Evolutionary conservation across 768 basidiomycete species (phyloP).

Genomic region (Russula sp.): DNA sequence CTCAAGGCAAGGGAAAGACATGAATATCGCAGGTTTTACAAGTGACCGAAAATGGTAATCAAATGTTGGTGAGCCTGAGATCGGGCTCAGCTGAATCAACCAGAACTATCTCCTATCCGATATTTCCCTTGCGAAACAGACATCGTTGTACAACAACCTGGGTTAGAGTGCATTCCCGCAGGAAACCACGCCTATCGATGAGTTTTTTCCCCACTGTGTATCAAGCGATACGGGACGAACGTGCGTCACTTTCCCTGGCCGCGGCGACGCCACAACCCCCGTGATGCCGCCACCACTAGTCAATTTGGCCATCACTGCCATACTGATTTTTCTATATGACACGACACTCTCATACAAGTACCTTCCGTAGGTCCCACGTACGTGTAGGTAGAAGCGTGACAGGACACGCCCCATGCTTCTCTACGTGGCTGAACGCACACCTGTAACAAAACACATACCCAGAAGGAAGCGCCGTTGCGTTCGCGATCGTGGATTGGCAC

Average conservation of each 20-base stretch:
- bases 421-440: conserved; percentile 80
- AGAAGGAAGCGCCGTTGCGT: conserved; percentile 85
- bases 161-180: conserved; percentile 4
- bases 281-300: conserved; percentile 5
- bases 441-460: conserved; percentile 95
- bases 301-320: neutral
- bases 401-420: conserved; percentile 74
- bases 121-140: neutral
- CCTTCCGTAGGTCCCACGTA: conserved; percentile 82
- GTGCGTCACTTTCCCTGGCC: conserved; percentile 35
- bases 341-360: conserved; percentile 48
- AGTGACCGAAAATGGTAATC: conserved; percentile 6
- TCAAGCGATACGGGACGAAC: conserved; percentile 35
- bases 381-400: conserved; percentile 73
- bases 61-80: neutral
- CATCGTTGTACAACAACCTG: neutral
- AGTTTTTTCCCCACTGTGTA: neutral
- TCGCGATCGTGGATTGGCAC: conserved; percentile 65
- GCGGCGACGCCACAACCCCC: conserved; percentile 14
- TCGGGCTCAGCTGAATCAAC: neutral
- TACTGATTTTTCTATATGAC: neutral
- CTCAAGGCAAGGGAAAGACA: neutral
- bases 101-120: neutral
- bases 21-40: neutral
- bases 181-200: conserved; percentile 21